Conservation (phyloP, 306 rosid species). For the Sesbania bispinosa region DNA sequence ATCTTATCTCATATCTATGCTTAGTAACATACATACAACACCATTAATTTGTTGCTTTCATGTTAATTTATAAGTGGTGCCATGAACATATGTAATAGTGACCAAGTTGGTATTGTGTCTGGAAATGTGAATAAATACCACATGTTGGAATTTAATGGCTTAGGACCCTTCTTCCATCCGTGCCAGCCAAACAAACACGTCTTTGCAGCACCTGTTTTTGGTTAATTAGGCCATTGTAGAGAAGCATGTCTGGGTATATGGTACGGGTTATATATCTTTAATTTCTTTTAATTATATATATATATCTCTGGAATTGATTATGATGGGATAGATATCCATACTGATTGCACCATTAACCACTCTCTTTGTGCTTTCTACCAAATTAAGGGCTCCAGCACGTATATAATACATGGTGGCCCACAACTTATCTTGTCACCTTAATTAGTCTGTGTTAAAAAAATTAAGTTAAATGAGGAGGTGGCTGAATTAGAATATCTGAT, state of each 20-base stretch:
- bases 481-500: too few species aligned
- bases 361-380: neutral
- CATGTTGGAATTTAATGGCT: slow-evolving; percentile 37
- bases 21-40: too few species aligned
- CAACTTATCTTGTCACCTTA: too few species aligned
- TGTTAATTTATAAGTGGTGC: too few species aligned
- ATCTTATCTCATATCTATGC: too few species aligned
- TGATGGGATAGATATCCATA: slow-evolving; percentile 15
- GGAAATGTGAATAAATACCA: slow-evolving; percentile 12
- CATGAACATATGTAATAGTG: neutral
- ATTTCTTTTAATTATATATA: too few species aligned
- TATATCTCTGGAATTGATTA: neutral
- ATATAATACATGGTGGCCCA: too few species aligned
- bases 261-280: neutral
- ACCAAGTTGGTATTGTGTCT: neutral
- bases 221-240: neutral
- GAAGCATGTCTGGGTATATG: neutral
- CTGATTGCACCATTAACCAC: slow-evolving; percentile 12
- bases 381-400: too few species aligned
- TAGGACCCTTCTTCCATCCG: slow-evolving; percentile 9
- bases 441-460: too few species aligned
- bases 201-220: neutral
- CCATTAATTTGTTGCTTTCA: too few species aligned
- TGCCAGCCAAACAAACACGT: slow-evolving; percentile 27
- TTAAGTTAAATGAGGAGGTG: too few species aligned